Evolutionary conservation across 768 basidiomycete genomes (phyloP), one percentile per base, ranked within the genome.

Genomic region (Leccinellum luteum): DNA sequence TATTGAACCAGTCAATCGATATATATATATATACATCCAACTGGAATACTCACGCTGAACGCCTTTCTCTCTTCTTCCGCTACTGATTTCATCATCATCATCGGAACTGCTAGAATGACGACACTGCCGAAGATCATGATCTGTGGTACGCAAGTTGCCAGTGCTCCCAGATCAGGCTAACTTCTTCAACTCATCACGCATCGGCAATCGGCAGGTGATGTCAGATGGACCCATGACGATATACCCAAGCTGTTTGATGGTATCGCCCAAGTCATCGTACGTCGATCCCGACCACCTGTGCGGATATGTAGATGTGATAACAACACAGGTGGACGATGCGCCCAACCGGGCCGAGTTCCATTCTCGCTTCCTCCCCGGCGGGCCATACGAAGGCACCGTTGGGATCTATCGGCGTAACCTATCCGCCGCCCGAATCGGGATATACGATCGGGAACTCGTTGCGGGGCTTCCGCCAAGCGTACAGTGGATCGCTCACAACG

Each of bases 401-500:
- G 84, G 76, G 13, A 78, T 86, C 57, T 85, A 82, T 48, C 45
- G 81, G 14, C 75, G 80, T 61, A 78, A 80, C 63, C 60, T 71
- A 43, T 79, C 78, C 17, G 73, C 75, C 12, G 66, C 70, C 53
- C 72, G 70, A 50, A 77, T 83, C 55, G 82, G 81, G 15, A 64
- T 76, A 21, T 83, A 80, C 52, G 81, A 86, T 62, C 68, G 71
- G 27, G 79, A 77, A 35, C 71, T 86, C 47, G 69, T 96, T 60
- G 70, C 78, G 41, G 81, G 78, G 0, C 77, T 95, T 3, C 84
- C 91, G 1, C 54, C 77, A 1, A 78, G 77, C 25, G 79, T 94
- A 51, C 84, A 85, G 69, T 93, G 88, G 86, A 90, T 94, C 67
- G 89, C 87, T 2, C 91, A 92, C 69, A 92, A 91, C 54, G 92